Conservation (phyloP, 2,329 filamentous ascomycete species). For the Pseudocercospora crystallina region DNA sequence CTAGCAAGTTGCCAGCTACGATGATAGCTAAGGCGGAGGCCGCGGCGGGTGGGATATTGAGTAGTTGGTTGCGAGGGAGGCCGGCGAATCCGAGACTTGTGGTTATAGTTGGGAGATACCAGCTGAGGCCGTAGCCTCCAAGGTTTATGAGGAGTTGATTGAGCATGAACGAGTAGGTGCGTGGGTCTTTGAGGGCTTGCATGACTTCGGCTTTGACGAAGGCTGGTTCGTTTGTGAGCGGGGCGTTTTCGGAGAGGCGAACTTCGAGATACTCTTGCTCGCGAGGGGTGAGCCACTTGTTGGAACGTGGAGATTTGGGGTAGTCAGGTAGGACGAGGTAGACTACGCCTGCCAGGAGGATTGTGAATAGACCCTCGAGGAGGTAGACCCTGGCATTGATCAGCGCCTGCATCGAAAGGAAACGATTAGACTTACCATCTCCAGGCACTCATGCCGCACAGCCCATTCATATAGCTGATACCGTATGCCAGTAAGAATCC, state of each 20-base stretch:
- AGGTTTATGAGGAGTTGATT: conserved; percentile 62
- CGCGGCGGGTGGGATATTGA: conserved; percentile 42
- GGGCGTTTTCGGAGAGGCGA: conserved; percentile 39
- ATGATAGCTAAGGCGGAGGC: conserved; percentile 22
- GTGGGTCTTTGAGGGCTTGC: conserved; percentile 46
- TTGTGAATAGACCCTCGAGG: conserved; percentile 60
- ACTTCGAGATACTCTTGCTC: conserved; percentile 53
- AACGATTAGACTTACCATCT: conserved; percentile 28
- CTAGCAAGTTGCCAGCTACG: conserved; percentile 39
- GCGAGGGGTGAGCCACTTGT: conserved; percentile 53
- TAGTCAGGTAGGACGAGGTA: conserved; percentile 47
- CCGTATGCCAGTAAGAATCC: conserved; percentile 27
- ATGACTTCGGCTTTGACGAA: conserved; percentile 60
- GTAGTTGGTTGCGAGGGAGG: conserved; percentile 46
- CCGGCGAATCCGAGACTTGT: conserved; percentile 62
- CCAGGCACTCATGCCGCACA: conserved; percentile 46
- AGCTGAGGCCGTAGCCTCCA: conserved; percentile 50
- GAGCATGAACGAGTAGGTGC: conserved; percentile 42
- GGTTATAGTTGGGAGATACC: conserved; percentile 54
- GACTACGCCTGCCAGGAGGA: conserved; percentile 46
- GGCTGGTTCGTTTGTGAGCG: conserved; percentile 47
- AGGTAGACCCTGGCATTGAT: conserved; percentile 58
- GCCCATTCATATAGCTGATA: conserved; percentile 53
- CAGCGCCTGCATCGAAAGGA: background rate
- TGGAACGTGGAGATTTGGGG: conserved; percentile 50